Evolutionary conservation across 805 yeast species (phyloP), one percentile per base, ranked within the genome.

Genomic region (Metschnikowia santaceciliae): DNA sequence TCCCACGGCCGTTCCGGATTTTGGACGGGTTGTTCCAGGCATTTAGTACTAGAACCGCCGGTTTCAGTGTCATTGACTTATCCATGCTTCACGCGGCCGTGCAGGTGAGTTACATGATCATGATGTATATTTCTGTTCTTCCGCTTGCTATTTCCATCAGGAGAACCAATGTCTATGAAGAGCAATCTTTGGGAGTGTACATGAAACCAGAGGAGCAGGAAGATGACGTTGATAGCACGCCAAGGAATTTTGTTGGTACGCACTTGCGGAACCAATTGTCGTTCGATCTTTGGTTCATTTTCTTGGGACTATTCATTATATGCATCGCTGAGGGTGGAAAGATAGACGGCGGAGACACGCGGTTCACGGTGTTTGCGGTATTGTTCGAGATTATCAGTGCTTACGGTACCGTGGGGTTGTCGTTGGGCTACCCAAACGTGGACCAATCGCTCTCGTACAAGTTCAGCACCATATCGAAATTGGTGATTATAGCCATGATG

Each of bases 121-220:
- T 94, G 98, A 94, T 94, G 99, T 94, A 94, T 70, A 90, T 94
- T 26, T 92, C 98, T 14, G 97, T 92, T 41, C 76, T 91, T 64
- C 99, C 99, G 1, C 74, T 94, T 59, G 99, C 99, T 32, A 94
- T 94, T 56, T 89, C 97, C 36, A 90, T 94, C 55, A 83, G 99
- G 71, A 81, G 97, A 66, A 94, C 99, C 17, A 94, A 94, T 66
- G 99, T 94, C 49, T 94, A 94, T 70, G 99, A 94, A 66, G 99
- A 94, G 62, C 98, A 90, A 64, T 88, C 97, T 0, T 71, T 94
- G 50, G 99, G 99, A n/a, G 79, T 90, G n/a, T 91, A 88, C 63
- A 62, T 71, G 14, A 63, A 63, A 40, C 77, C 71, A n/a, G 64
- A 59, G n/a, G 67, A 61, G 19, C 58, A 59, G 13, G 63, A 58